phyloP scores from a whole-genome alignment of 2,329 filamentous ascomycete genomes.

The Stachybotrys echinatus region DNA sequence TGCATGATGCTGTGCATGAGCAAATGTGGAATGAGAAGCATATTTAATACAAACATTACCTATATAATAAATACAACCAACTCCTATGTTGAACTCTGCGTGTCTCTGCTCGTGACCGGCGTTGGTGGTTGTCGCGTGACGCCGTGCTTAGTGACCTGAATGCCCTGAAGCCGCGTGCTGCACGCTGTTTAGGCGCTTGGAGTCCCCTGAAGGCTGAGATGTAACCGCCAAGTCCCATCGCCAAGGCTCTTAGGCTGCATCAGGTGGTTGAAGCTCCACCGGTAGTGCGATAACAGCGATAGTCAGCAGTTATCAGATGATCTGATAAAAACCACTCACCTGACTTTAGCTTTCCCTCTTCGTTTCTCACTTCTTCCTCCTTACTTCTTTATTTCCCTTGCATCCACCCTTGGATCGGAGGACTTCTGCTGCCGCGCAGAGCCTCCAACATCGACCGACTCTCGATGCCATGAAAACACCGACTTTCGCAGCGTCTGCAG shows the following conservation, averaged over 20 bases:
- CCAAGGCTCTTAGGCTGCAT: neutral
- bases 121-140: too few species aligned
- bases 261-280: neutral
- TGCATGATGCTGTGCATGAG: neutral
- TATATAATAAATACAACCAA: neutral
- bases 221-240: neutral
- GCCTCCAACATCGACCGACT: neutral
- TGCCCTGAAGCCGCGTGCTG: too few species aligned
- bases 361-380: too few species aligned
- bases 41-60: neutral
- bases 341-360: neutral
- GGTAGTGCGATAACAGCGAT: neutral
- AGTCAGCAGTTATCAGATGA: conserved; percentile 19
- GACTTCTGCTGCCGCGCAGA: neutral
- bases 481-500: neutral
- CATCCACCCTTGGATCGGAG: neutral
- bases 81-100: too few species aligned
- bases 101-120: too few species aligned
- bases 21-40: neutral
- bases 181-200: too few species aligned
- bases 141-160: too few species aligned
- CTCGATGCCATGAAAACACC: conserved; percentile 10
- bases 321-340: conserved; percentile 20
- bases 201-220: neutral
- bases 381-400: too few species aligned